Evolutionary conservation across 345 rosid genomes (phyloP), one percentile per base, ranked within the genome.

Genomic region (Rhizophora mangle): DNA sequence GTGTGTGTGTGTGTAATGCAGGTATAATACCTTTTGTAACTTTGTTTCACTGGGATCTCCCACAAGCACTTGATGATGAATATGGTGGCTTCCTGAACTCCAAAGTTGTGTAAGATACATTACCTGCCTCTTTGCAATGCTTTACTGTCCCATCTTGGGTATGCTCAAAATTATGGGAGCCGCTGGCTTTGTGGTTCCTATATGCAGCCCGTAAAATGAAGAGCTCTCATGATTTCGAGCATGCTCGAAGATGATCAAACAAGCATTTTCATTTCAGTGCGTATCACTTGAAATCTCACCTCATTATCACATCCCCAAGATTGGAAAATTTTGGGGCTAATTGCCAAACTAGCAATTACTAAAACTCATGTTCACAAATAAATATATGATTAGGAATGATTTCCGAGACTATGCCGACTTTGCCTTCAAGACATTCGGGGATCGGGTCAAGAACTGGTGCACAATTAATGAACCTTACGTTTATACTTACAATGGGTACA

Each of bases 1-100:
- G 43, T 37, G 24, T 24, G 24, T 24, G 24, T 24, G 16, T 43
- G 3, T 11, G 2, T 43, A 43, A 7, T 16, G 47, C 64, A 85
- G 91, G 87, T 55, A 67, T 87, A 52, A 67, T 65, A 26, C 92
- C 92, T 26, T 80, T 83, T 9, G 89, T 84, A 51, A 85, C 89
- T 52, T 72, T 87, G 29, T 80, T 80, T 34, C 91, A 83, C 16
- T 87, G 86, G 86, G 89, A 87, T 78, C 71, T 77, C 63, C 92
- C 92, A 2, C 89, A 87, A 79, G 79, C 84, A 5, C 80, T 87
- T 24, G 84, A 85, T 71, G 89, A 85, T 34, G 89, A 87, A 55
- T 87, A 85, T 34, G 79, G 70, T 34, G 92, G 92, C 60, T 84
- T 87, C 52, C 63, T 78, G 59, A 87, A 85, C 51, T 79, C 85